phyloP scores from a whole-genome alignment of 192 early-diverging fungal genomes.

The Haplosporangium gracile region DNA sequence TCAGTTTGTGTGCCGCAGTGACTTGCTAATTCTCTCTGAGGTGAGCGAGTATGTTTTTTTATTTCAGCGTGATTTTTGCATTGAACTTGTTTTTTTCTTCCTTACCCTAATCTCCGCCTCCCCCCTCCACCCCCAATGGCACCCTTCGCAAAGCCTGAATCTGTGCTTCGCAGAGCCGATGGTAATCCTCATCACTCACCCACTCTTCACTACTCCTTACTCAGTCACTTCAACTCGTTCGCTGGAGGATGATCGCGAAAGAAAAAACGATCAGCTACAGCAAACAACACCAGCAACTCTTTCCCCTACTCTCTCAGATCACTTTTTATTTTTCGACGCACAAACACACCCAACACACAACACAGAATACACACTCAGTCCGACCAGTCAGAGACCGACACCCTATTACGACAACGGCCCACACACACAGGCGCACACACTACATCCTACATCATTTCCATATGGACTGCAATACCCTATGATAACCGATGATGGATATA shows the following conservation, averaged over 20 bases:
- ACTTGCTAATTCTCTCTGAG: neutral
- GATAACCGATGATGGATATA: neutral
- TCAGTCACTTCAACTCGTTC: too few species aligned
- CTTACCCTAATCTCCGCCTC: constrained; percentile 25
- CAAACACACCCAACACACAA: neutral
- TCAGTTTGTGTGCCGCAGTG: neutral
- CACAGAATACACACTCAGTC: neutral
- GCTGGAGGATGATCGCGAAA: too few species aligned
- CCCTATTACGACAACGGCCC: neutral
- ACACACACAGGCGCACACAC: neutral
- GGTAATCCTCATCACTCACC: constrained; percentile 22
- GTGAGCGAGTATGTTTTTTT: neutral
- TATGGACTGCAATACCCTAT: neutral
- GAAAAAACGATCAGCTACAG: neutral
- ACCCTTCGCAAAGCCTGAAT: constrained; percentile 58
- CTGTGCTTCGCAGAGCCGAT: constrained; percentile 60
- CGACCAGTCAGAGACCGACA: neutral
- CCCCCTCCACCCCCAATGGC: constrained; percentile 41
- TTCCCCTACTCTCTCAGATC: neutral
- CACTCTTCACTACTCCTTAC: neutral
- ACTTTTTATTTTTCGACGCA: neutral
- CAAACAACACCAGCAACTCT: neutral
- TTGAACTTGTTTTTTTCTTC: constrained; percentile 4
- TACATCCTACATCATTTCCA: neutral
- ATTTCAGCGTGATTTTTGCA: neutral